A percentile compares a stretch with the other conserved stretches of the same genome.
phyloP scores from a whole-genome alignment of 2,329 filamentous ascomycete genomes.

The Fonsecaea erecta region DNA sequence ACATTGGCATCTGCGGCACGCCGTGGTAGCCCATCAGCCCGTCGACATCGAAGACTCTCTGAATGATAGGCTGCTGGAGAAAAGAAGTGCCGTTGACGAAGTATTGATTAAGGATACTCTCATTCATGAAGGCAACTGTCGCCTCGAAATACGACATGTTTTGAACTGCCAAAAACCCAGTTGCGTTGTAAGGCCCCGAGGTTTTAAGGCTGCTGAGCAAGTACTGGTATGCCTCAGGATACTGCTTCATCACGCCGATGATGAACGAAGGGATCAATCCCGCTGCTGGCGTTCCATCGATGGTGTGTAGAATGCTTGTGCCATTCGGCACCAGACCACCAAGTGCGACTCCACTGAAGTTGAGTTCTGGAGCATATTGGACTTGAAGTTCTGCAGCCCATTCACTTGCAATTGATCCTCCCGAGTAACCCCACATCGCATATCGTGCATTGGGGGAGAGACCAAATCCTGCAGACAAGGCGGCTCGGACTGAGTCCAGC shows the following conservation, averaged over 20 bases:
- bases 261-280: constrained; percentile 46
- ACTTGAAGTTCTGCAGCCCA: constrained; percentile 59
- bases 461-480: constrained; percentile 44
- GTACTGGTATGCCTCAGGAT: constrained; percentile 31
- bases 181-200: constrained; percentile 10
- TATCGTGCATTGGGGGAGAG: constrained; percentile 40
- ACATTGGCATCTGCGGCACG: constrained; percentile 54
- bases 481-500: constrained; percentile 51
- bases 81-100: constrained; percentile 4
- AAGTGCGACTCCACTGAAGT: constrained; percentile 55
- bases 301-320: constrained; percentile 43
- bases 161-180: constrained; percentile 4
- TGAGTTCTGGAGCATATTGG: constrained; percentile 59
- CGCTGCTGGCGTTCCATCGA: constrained; percentile 43
- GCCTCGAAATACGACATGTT: background rate
- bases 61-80: background rate
- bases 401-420: constrained; percentile 58
- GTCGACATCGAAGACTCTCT: background rate
- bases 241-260: constrained; percentile 40
- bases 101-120: constrained; percentile 30
- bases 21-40: constrained; percentile 47
- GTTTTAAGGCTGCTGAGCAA: background rate
- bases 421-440: constrained; percentile 62
- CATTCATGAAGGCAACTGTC: constrained; percentile 13
- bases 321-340: constrained; percentile 55